Conservation (phyloP, 768 basidiomycete species). For the Suillus discolor region DNA sequence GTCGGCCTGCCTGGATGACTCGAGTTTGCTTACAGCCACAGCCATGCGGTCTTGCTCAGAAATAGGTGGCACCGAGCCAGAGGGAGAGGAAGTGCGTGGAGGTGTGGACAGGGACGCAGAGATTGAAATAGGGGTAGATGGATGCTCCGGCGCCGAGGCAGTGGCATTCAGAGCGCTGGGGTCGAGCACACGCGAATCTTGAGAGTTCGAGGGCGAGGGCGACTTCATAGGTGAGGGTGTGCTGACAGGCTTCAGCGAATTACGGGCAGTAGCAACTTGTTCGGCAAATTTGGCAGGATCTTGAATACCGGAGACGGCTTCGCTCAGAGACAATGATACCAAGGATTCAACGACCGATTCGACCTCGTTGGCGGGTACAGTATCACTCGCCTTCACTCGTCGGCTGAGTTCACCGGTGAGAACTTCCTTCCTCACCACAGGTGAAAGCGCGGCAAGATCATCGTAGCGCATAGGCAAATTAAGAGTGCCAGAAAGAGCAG, state of each 20-base stretch:
- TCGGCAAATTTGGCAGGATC: conserved; percentile 66
- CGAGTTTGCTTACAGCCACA: conserved; percentile 65
- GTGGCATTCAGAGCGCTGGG: conserved; percentile 66
- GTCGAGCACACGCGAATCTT: conserved; percentile 73
- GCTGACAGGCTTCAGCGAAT: conserved; percentile 36
- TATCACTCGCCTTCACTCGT: conserved; percentile 61
- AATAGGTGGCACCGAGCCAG: conserved; percentile 56
- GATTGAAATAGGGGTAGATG: conserved; percentile 82
- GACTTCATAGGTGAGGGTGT: conserved; percentile 50
- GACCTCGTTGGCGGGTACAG: conserved; percentile 57
- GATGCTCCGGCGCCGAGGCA: conserved; percentile 89
- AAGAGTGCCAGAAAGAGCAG: conserved; percentile 77
- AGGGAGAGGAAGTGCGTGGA: conserved; percentile 81
- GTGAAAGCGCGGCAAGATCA: conserved; percentile 77
- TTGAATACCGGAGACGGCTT: conserved; percentile 77
- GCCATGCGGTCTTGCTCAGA: conserved; percentile 79
- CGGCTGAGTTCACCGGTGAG: conserved; percentile 82
- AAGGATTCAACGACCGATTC: conserved; percentile 73
- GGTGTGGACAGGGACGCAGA: conserved; percentile 77
- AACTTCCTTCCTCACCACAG: conserved; percentile 86
- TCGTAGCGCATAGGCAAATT: conserved; percentile 88
- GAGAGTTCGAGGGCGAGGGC: conserved; percentile 56
- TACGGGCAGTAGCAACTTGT: conserved; percentile 53
- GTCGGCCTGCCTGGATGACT: conserved; percentile 59
- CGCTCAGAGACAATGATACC: conserved; percentile 68